Evolutionary conservation across 2,329 filamentous ascomycete genomes (phyloP).

Genomic region (Lachnellula suecica): DNA sequence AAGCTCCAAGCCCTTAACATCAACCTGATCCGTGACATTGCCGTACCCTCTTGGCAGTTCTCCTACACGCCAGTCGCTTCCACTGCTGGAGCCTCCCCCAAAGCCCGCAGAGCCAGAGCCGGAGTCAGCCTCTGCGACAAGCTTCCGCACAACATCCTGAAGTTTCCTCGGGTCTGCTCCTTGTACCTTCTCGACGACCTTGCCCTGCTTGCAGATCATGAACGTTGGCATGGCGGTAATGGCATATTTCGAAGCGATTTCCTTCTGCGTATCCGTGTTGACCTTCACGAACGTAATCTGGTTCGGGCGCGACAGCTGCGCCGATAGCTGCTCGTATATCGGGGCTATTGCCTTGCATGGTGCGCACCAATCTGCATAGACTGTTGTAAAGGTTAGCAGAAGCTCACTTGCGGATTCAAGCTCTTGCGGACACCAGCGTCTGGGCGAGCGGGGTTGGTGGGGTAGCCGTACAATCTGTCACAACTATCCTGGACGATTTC

Average conservation of each 20-base stretch:
- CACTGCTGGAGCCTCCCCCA: slow-evolving; percentile 37
- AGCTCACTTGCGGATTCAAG: slow-evolving; percentile 3
- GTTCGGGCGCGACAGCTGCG: slow-evolving; percentile 67
- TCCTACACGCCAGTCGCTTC: slow-evolving; percentile 69
- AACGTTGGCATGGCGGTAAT: slow-evolving; percentile 86
- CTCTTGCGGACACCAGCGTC: background rate
- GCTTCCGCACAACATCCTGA: slow-evolving; percentile 67
- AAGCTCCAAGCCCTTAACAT: slow-evolving; percentile 77
- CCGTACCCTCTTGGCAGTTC: slow-evolving; percentile 75
- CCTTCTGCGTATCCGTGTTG: slow-evolving; percentile 75
- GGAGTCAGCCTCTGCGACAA: slow-evolving; percentile 62
- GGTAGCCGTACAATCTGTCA: slow-evolving; percentile 77
- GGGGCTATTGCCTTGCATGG: slow-evolving; percentile 85
- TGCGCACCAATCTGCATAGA: slow-evolving; percentile 84
- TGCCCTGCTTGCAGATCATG: slow-evolving; percentile 76
- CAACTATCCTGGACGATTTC: slow-evolving; percentile 72
- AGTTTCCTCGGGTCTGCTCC: slow-evolving; percentile 75
- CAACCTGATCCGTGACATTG: slow-evolving; percentile 81
- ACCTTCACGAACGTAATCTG: slow-evolving; percentile 84
- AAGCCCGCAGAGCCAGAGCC: slow-evolving; percentile 33
- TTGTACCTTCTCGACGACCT: slow-evolving; percentile 65
- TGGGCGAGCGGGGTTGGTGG: slow-evolving; percentile 29
- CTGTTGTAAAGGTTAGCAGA: slow-evolving; percentile 43
- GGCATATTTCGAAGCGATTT: slow-evolving; percentile 71
- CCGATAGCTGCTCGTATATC: slow-evolving; percentile 75